phyloP scores from a whole-genome alignment of 1,284 basidiomycete species.

The Pseudozyma pruni region DNA sequence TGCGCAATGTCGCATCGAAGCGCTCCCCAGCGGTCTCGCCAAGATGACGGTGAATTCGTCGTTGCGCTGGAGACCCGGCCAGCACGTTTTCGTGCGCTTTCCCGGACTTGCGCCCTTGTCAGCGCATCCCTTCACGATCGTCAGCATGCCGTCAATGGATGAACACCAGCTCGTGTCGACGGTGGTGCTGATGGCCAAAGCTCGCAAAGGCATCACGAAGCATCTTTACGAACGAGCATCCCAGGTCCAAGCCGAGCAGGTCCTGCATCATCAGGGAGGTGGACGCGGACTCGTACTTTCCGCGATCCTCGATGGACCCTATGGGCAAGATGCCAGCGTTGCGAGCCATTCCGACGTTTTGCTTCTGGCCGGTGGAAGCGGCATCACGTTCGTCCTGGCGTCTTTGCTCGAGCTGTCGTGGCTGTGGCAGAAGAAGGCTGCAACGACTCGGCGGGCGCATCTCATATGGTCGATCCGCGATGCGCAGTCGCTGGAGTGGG shows the following conservation, averaged over 20 bases:
- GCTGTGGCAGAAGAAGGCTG: slow-evolving; percentile 35
- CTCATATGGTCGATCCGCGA: slow-evolving; percentile 47
- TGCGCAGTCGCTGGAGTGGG: slow-evolving; percentile 19
- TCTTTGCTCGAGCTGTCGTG: slow-evolving; percentile 46
- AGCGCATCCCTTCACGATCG: slow-evolving; percentile 63
- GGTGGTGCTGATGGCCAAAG: slow-evolving; percentile 48
- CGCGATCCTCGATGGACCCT: slow-evolving; percentile 57
- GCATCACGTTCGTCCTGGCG: slow-evolving; percentile 53
- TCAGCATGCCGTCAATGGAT: slow-evolving; percentile 48
- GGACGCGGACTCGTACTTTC: slow-evolving; percentile 6
- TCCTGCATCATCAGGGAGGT: too few species aligned
- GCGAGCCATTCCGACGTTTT: slow-evolving; percentile 31
- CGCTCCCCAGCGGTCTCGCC: slow-evolving; percentile 33
- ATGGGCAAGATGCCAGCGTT: slow-evolving; percentile 44
- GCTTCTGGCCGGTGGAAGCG: slow-evolving; percentile 52
- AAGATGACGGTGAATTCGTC: slow-evolving; percentile 51
- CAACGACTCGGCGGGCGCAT: slow-evolving; percentile 16
- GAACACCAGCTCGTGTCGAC: slow-evolving; percentile 34
- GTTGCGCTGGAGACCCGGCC: slow-evolving; percentile 58
- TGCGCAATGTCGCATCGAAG: slow-evolving; percentile 27
- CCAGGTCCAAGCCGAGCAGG: neutral
- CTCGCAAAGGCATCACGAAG: slow-evolving; percentile 43
- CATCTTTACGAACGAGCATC: slow-evolving; percentile 20
- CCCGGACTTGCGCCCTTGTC: slow-evolving; percentile 47
- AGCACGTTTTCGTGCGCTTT: slow-evolving; percentile 62